phyloP scores from a whole-genome alignment of 306 rosid genomes.

The Fagus sylvatica region DNA sequence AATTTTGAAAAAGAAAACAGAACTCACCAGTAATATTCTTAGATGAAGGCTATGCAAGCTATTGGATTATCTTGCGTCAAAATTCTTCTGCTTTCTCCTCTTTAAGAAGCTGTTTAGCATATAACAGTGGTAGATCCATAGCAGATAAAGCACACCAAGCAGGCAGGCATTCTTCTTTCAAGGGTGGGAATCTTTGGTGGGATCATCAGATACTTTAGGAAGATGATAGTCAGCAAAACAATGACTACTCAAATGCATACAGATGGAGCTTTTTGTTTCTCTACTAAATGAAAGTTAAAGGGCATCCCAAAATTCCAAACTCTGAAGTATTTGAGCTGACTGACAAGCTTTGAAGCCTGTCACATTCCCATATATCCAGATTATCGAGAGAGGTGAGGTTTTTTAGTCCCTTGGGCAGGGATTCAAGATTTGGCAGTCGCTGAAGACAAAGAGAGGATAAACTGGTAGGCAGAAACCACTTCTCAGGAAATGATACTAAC shows the following conservation, averaged over 20 bases:
- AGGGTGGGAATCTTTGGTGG: not conserved
- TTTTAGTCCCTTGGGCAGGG: slow-evolving; percentile 26
- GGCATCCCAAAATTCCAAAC: slow-evolving; percentile 19
- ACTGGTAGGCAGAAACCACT: slow-evolving; percentile 31
- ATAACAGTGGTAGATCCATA: not conserved
- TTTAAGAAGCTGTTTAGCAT: too few species aligned
- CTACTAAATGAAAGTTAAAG: not conserved
- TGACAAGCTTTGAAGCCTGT: slow-evolving; percentile 6
- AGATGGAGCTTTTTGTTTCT: not conserved
- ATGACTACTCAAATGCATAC: not conserved
- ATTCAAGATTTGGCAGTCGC: slow-evolving; percentile 28
- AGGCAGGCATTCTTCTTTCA: not conserved
- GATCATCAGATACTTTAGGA: not conserved
- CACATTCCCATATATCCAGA: slow-evolving; percentile 27
- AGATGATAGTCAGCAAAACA: not conserved
- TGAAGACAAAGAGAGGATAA: slow-evolving; percentile 32
- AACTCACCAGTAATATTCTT: too few species aligned
- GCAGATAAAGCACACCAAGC: not conserved
- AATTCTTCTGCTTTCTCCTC: too few species aligned
- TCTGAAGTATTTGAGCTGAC: slow-evolving; percentile 21
- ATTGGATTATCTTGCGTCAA: too few species aligned
- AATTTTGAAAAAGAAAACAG: too few species aligned
- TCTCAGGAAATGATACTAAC: slow-evolving; percentile 28
- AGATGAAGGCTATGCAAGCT: too few species aligned
- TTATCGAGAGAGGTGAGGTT: slow-evolving; percentile 21